Evolutionary conservation across 2,329 filamentous ascomycete genomes (phyloP).

Genomic region (Fusarium stilboides): DNA sequence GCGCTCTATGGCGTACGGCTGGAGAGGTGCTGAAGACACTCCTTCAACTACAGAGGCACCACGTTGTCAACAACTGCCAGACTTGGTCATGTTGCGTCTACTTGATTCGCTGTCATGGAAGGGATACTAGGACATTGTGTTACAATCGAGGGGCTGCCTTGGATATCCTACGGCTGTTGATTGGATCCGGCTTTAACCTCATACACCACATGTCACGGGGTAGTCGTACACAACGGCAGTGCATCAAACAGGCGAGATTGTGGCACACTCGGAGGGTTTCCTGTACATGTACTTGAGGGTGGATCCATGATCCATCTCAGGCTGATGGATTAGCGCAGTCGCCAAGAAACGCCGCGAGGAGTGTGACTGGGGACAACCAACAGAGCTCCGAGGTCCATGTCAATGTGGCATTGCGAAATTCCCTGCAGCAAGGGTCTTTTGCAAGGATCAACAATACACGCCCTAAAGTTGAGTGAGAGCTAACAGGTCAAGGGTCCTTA

Average conservation of each 20-base stretch:
- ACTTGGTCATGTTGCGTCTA: constrained; percentile 22
- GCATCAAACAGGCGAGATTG: constrained; percentile 21
- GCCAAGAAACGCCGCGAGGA: constrained; percentile 35
- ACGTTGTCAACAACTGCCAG: constrained; percentile 24
- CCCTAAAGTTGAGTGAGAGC: constrained; percentile 12
- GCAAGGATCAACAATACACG: constrained; percentile 18
- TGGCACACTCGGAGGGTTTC: constrained; percentile 12
- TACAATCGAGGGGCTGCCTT: constrained; percentile 16
- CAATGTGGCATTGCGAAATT: constrained; percentile 33
- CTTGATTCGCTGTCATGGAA: constrained; percentile 7
- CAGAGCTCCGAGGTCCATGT: constrained; percentile 22
- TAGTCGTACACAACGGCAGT: constrained; percentile 34
- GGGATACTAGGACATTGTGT: constrained; percentile 13
- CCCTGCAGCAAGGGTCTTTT: constrained; percentile 34
- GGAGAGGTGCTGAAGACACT: constrained; percentile 21
- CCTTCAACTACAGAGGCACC: constrained; percentile 18
- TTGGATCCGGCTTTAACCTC: constrained; percentile 1
- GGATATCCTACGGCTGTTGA: constrained; percentile 9
- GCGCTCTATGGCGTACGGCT: constrained; percentile 21
- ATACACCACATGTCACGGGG: constrained; percentile 17
- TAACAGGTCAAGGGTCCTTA: constrained; percentile 20
- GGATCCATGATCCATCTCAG: constrained; percentile 8
- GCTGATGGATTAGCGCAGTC: constrained; percentile 22
- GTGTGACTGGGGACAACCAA: constrained; percentile 18
- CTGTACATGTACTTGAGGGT: constrained; percentile 12